phyloP scores from a whole-genome alignment of 331 rosid species.

The Rosa hybrid region DNA sequence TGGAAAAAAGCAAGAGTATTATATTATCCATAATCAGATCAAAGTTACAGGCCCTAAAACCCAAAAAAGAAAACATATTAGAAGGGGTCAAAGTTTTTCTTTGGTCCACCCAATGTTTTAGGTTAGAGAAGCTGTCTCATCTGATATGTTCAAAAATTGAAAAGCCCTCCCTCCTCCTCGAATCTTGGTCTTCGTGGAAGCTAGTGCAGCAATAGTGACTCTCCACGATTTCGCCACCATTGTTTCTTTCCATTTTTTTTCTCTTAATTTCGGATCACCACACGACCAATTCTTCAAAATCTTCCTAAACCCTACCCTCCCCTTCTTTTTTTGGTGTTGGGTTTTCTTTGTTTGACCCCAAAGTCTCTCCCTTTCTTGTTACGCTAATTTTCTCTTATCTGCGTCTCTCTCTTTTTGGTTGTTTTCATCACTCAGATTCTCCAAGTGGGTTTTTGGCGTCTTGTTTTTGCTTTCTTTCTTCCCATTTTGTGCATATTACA shows the following conservation, averaged over 20 bases:
- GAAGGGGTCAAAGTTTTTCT: constrained; percentile 35
- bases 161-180: constrained; percentile 34
- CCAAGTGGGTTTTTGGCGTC: constrained; percentile 45
- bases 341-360: constrained; percentile 60
- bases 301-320: constrained; percentile 22
- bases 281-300: constrained; percentile 50
- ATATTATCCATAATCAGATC: neutral
- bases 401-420: constrained; percentile 32
- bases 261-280: constrained; percentile 65
- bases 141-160: constrained; percentile 25
- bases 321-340: constrained; percentile 13
- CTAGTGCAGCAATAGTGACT: constrained; percentile 48
- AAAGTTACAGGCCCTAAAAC: neutral
- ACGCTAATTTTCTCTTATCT: constrained; percentile 20
- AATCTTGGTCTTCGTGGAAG: constrained; percentile 55
- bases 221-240: constrained; percentile 55
- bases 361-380: constrained; percentile 9
- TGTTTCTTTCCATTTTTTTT: constrained; percentile 24
- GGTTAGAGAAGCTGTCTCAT: constrained; percentile 33
- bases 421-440: constrained; percentile 45
- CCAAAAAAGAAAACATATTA: neutral
- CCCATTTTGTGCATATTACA: neutral
- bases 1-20: neutral
- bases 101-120: constrained; percentile 29
- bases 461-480: constrained; percentile 6